A percentile compares a stretch with the other conserved stretches of the same genome.
Evolutionary conservation across 164 flowering plant species (phyloP).

Genomic region (Sextonia rubra): DNA sequence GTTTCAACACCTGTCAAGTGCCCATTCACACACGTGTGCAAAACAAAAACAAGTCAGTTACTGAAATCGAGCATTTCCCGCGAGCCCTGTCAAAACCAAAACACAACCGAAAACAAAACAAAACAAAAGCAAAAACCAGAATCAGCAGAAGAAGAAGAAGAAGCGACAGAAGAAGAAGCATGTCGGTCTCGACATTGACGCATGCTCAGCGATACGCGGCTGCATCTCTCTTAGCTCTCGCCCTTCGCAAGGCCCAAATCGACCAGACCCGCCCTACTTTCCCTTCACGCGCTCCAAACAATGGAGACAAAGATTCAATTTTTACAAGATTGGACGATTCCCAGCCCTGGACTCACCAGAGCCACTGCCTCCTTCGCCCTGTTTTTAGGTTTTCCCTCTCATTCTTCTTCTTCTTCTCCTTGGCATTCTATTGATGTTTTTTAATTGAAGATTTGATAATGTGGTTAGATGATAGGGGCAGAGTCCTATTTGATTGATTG

Average conservation of each 20-base stretch:
- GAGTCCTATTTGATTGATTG: too few species aligned
- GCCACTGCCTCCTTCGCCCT: constrained; percentile 74
- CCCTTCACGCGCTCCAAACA: neutral
- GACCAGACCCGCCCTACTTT: constrained; percentile 58
- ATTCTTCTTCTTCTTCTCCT: neutral
- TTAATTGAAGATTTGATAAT: too few species aligned
- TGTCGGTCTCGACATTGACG: constrained; percentile 41
- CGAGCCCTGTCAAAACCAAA: too few species aligned
- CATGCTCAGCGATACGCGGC: constrained; percentile 83
- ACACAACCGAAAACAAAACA: too few species aligned
- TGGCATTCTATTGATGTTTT: too few species aligned
- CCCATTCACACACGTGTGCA: too few species aligned
- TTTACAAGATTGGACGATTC: constrained; percentile 36
- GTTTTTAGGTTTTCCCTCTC: constrained; percentile 49
- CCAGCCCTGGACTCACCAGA: constrained; percentile 68
- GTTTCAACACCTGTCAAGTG: too few species aligned
- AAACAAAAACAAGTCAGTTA: too few species aligned
- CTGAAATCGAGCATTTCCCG: too few species aligned
- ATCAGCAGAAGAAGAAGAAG: neutral
- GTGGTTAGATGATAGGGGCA: neutral
- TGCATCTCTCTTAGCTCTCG: constrained; percentile 63
- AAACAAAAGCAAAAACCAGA: too few species aligned
- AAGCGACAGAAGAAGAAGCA: neutral
- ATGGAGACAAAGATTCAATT: neutral
- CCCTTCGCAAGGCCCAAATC: constrained; percentile 82